Evolutionary conservation across 2,329 filamentous ascomycete genomes (phyloP).

Genomic region (Colletotrichum liriopes): DNA sequence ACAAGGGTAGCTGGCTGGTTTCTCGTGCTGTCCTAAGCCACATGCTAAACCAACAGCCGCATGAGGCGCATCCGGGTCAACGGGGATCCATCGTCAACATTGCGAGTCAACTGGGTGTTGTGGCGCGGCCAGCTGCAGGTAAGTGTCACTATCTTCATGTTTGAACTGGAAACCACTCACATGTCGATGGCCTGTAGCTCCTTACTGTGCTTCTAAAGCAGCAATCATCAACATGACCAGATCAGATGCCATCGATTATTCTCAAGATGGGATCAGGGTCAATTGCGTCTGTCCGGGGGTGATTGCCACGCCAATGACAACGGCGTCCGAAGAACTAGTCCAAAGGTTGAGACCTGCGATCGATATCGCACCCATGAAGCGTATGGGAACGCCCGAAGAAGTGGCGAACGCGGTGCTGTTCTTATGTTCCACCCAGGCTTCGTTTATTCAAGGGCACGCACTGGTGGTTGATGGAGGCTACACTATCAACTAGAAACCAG

Average conservation of each 20-base stretch:
- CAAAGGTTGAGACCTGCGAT: slow-evolving; percentile 58
- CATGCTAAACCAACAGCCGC: slow-evolving; percentile 63
- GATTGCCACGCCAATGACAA: slow-evolving; percentile 66
- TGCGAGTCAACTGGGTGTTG: slow-evolving; percentile 67
- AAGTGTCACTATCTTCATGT: slow-evolving; percentile 44
- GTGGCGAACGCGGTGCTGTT: slow-evolving; percentile 66
- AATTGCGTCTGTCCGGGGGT: slow-evolving; percentile 79
- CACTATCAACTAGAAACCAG: slow-evolving; percentile 57
- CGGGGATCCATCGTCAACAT: slow-evolving; percentile 67
- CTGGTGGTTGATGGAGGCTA: slow-evolving; percentile 69
- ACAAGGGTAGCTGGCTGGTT: slow-evolving; percentile 65
- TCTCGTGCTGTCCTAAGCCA: slow-evolving; percentile 60
- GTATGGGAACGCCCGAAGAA: slow-evolving; percentile 66
- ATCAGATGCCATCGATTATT: slow-evolving; percentile 71
- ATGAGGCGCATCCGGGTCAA: slow-evolving; percentile 58
- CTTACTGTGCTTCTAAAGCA: slow-evolving; percentile 72
- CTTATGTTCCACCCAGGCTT: slow-evolving; percentile 63
- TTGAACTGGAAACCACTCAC: neutral
- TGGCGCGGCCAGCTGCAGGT: slow-evolving; percentile 62
- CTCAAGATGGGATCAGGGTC: slow-evolving; percentile 55
- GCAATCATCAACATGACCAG: slow-evolving; percentile 72
- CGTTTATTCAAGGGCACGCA: slow-evolving; percentile 67
- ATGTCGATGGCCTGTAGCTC: slow-evolving; percentile 54
- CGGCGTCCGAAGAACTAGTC: slow-evolving; percentile 55
- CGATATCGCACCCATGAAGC: slow-evolving; percentile 64